Evolutionary conservation across 176 grass and related monocot genomes (phyloP).

Genomic region (Panicum miliaceum): DNA sequence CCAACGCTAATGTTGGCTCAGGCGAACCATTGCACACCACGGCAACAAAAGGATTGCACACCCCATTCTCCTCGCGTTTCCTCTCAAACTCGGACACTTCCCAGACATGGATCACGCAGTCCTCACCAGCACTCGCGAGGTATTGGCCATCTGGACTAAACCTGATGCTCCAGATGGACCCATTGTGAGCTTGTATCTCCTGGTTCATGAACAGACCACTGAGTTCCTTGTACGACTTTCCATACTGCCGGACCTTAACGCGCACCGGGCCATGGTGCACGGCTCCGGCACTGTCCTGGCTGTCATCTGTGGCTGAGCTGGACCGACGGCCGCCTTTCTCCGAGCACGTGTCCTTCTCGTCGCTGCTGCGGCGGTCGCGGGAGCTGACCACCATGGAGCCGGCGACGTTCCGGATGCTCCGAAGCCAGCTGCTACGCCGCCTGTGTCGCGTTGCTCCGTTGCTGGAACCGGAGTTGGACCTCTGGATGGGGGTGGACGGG

Average conservation of each 20-base stretch:
- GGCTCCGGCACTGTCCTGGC: slow-evolving; percentile 63
- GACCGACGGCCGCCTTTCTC: slow-evolving; percentile 85
- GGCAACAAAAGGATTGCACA: slow-evolving; percentile 66
- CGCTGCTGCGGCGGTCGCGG: slow-evolving; percentile 70
- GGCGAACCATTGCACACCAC: slow-evolving; percentile 60
- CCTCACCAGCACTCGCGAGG: slow-evolving; percentile 88
- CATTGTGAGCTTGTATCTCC: slow-evolving; percentile 83
- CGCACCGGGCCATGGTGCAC: slow-evolving; percentile 59
- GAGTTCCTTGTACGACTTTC: slow-evolving; percentile 92
- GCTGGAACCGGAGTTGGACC: slow-evolving; percentile 52
- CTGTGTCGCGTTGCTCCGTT: slow-evolving; percentile 43
- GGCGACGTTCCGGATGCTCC: slow-evolving; percentile 63
- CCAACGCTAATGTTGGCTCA: slow-evolving; percentile 57
- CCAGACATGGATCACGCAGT: slow-evolving; percentile 95
- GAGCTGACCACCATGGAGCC: slow-evolving; percentile 54
- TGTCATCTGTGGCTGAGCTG: slow-evolving; percentile 94
- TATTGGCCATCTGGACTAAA: slow-evolving; percentile 82
- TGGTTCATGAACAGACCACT: slow-evolving; percentile 86
- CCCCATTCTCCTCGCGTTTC: slow-evolving; percentile 58
- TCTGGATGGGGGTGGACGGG: slow-evolving; percentile 22
- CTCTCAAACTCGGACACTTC: slow-evolving; percentile 71
- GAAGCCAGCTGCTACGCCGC: slow-evolving; percentile 68
- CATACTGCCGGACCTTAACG: slow-evolving; percentile 72
- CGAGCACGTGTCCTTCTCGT: slow-evolving; percentile 84
- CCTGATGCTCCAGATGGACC: slow-evolving; percentile 89